Conservation (phyloP, 2,329 filamentous ascomycete species). For the Fusarium fracticaudum region DNA sequence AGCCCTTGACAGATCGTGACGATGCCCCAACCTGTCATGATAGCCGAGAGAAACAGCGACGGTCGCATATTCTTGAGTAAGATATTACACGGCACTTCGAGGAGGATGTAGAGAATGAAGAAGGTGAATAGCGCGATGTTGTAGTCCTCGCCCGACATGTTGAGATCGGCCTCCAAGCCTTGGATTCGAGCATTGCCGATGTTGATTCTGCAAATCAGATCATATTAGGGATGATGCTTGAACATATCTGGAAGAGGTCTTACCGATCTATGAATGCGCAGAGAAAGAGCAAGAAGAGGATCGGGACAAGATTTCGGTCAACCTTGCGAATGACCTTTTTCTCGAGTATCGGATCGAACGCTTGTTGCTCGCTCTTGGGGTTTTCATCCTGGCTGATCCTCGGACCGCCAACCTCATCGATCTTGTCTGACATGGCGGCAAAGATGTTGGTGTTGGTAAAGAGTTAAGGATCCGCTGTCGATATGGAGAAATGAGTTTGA, state of each 20-base stretch:
- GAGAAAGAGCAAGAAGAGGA: neutral
- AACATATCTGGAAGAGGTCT: rapidly evolving
- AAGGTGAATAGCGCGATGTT: neutral
- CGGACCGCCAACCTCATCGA: rapidly evolving
- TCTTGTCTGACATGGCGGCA: neutral
- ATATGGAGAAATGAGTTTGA: neutral
- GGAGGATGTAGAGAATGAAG: neutral
- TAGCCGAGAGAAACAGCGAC: neutral
- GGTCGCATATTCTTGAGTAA: neutral
- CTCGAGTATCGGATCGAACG: neutral
- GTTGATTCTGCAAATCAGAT: neutral
- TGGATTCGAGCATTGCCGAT: neutral
- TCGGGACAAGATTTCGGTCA: neutral
- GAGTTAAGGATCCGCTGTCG: rapidly evolving
- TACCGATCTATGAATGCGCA: neutral
- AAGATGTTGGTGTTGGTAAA: neutral
- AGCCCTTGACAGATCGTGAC: neutral
- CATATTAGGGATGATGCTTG: neutral
- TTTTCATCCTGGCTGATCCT: neutral
- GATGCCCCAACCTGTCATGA: neutral
- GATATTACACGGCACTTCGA: neutral
- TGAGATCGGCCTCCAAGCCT: neutral
- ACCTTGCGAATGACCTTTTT: neutral
- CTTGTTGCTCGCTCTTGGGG: neutral
- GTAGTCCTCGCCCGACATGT: neutral